Evolutionary conservation across 768 basidiomycete species (phyloP).

Genomic region (Sarcodon sp.): DNA sequence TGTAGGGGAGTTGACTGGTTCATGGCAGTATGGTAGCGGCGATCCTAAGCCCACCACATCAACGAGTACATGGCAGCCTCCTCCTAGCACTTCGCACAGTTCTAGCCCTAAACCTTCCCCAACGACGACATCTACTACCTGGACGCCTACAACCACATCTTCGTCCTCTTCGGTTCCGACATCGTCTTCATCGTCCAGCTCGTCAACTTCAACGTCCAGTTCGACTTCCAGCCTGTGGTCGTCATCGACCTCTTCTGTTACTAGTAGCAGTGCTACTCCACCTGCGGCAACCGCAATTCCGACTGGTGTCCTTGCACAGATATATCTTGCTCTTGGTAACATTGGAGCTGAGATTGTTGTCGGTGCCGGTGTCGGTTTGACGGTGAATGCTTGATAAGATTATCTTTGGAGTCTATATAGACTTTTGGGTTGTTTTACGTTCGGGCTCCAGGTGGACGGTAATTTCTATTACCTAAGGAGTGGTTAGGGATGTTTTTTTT

Average conservation of each 20-base stretch:
- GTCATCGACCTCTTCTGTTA: constrained; percentile 1
- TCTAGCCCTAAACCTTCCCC: background rate
- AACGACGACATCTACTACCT: constrained; percentile 4
- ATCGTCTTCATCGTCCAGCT: constrained; percentile 4
- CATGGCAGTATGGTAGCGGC: constrained; percentile 26
- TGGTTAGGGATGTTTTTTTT: background rate
- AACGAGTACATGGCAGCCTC: background rate
- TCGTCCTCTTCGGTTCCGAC: too few relatives aligned
- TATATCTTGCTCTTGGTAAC: constrained; percentile 11
- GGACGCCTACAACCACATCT: constrained; percentile 4
- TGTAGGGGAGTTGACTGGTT: constrained; percentile 34
- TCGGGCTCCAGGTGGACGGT: background rate
- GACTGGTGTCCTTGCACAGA: constrained; percentile 8
- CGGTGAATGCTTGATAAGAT: background rate
- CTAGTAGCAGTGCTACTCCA: constrained; percentile 4
- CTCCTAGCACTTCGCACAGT: background rate
- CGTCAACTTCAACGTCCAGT: background rate
- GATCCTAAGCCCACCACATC: constrained; percentile 1
- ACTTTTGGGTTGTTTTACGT: background rate
- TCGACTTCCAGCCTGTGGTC: constrained; percentile 1
- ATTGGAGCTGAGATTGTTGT: constrained; percentile 5
- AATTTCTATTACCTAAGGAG: background rate
- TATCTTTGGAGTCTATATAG: background rate
- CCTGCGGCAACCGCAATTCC: constrained; percentile 6
- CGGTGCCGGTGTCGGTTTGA: background rate